Percentiles rank a stretch among this genome's conserved stretches.
phyloP scores from a whole-genome alignment of 352 stramenopile species.

The Halophytophthora polymorphica region DNA sequence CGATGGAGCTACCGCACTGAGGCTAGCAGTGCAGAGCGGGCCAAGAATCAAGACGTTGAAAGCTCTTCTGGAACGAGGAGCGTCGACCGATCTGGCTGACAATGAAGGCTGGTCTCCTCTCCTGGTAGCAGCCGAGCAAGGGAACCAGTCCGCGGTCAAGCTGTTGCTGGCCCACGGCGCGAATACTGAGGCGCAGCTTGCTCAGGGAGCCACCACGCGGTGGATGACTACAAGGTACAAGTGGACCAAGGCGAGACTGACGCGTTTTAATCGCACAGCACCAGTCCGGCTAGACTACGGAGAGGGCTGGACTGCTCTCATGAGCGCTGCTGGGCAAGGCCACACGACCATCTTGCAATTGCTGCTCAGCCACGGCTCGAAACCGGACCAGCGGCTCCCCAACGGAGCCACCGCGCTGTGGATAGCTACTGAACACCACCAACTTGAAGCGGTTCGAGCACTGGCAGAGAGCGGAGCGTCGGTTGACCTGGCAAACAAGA shows the following conservation, averaged over 20 bases:
- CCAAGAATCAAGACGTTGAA: background rate
- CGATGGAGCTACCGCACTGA: slow-evolving; percentile 4
- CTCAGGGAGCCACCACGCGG: background rate
- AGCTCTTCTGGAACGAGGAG: slow-evolving; percentile 1
- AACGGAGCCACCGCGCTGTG: slow-evolving; percentile 5
- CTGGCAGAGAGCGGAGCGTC: too few species aligned
- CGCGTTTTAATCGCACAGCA: slow-evolving; percentile 5
- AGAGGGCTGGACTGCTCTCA: slow-evolving; percentile 9
- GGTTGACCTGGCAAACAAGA: too few species aligned
- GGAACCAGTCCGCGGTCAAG: background rate
- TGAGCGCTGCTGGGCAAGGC: slow-evolving; percentile 7
- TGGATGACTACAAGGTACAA: background rate
- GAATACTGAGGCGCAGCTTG: background rate
- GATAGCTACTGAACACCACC: background rate
- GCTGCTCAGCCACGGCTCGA: slow-evolving; percentile 2
- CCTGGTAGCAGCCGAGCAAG: slow-evolving; percentile 2
- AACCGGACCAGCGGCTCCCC: background rate
- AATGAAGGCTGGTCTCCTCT: slow-evolving; percentile 4
- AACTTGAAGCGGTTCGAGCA: background rate
- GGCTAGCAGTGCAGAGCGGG: slow-evolving; percentile 1
- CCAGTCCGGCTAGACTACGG: background rate
- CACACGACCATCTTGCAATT: slow-evolving; percentile 2
- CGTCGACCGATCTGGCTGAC: background rate
- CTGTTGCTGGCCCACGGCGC: background rate
- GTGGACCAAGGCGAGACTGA: too few species aligned